These are phyloP conservation scores for Colletotrichum coccodes DNA, from an alignment of 2,329 filamentous ascomycete genomes.

Conservation along the genomic window DNA sequence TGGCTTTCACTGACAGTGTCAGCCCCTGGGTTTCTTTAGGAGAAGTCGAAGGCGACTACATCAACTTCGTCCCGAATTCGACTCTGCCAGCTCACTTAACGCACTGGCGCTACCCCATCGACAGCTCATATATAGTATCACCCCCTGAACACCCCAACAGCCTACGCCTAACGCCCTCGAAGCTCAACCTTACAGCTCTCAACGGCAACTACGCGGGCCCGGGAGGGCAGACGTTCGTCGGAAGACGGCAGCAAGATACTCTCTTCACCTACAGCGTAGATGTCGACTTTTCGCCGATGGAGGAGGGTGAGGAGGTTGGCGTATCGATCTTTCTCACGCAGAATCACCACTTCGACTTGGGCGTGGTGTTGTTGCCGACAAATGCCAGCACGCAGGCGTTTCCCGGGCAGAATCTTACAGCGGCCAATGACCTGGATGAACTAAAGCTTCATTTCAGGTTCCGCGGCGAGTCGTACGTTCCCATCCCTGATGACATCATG, in stretches of 20 bases:
- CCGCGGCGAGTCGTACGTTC: constrained; percentile 51
- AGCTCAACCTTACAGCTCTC: constrained; percentile 63
- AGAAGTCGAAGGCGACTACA: constrained; percentile 49
- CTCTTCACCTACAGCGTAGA: constrained; percentile 62
- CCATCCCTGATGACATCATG: constrained; percentile 49
- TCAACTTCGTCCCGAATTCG: constrained; percentile 56
- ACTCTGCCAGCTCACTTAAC: constrained; percentile 63
- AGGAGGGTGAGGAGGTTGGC: constrained; percentile 59
- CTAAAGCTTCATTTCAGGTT: constrained; percentile 55
- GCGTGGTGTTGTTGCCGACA: constrained; percentile 40
- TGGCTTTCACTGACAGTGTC: not conserved
- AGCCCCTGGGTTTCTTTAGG: constrained; percentile 40
- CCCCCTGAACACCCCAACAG: constrained; percentile 51
- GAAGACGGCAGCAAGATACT: constrained; percentile 64
- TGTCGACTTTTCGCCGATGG: constrained; percentile 52
- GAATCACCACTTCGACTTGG: constrained; percentile 62
- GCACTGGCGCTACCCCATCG: constrained; percentile 63
- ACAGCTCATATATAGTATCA: constrained; percentile 56
- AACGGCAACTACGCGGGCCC: constrained; percentile 51
- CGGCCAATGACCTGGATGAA: constrained; percentile 5
- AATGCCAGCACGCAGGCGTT: constrained; percentile 2
- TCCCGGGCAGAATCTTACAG: constrained; percentile 1
- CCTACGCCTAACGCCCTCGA: constrained; percentile 58
- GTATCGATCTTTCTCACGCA: constrained; percentile 64
- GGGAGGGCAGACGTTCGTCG: constrained; percentile 57